Base-by-base conservation (phyloP, 1,139 yeast genomes). In the Pneumocystis carinii region DNA sequence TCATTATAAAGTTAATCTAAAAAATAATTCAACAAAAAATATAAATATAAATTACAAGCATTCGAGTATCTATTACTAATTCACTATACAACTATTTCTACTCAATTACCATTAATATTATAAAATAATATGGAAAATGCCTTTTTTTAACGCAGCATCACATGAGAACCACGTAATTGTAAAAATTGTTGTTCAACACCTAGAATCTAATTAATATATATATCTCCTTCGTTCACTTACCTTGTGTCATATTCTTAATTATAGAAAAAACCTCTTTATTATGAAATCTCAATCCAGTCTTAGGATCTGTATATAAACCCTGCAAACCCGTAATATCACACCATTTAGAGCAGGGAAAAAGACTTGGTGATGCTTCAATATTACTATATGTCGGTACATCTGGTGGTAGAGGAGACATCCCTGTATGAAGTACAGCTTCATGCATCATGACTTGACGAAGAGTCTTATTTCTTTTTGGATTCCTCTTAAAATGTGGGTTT, bases 301-400 rank as follows among this genome's bases (percentile, higher is more conserved):
- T 78, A 0, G 95, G 95, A 59, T 86, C 81, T 71, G 81, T 85
- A 76, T 92, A 92, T 60, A 75, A 79, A 0, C 90, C 94, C 63
- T 83, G 85, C 35, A 92, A 77, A 0, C 98, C 98, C 0, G 98
- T 92, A 62, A 92, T 84, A 73, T 92, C 98, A 75, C 98, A 92
- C 75, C 90, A 92, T 70, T 84, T 85, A 75, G 86, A 88, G 27
- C 79, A 77, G 0, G 97, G 97, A 68, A 78, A 80, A 68, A 90
- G 75, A 6, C 95, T 86, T 0, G 98, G 98, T 1, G 97, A 96
- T 0, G 97, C 95, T 41, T 82, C 83, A 8, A 90, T 76, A 24
- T 84, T 80, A 62, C 80, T 77, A 72, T 81, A 85, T 0, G 88
- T 69, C 17, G 71, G 70, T 66, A 62, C 69, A 66, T 64, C 62